Percentiles rank a stretch among this genome's conserved stretches.
These are phyloP conservation scores for Xylogone sp. DNA, from an alignment of 2,329 filamentous ascomycete species.

Conservation along the genomic window DNA sequence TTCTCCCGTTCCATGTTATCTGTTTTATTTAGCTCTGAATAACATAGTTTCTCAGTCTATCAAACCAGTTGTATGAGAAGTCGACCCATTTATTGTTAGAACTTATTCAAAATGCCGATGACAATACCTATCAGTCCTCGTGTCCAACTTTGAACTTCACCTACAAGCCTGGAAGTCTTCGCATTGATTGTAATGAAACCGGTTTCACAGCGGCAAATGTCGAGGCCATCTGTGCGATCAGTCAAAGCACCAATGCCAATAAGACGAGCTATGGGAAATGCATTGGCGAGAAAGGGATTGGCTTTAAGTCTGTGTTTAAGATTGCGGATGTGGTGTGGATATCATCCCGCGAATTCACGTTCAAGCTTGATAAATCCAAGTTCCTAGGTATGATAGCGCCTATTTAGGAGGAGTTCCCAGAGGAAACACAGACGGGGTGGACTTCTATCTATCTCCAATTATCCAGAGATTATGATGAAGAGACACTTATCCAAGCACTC, in stretches of 20 bases:
- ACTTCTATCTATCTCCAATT: no score
- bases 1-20: no score
- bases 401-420: slow-evolving; percentile 5
- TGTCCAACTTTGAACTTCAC: slow-evolving; percentile 32
- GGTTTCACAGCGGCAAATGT: slow-evolving; percentile 41
- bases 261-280: slow-evolving; percentile 20
- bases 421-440: no score
- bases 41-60: no score
- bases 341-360: slow-evolving; percentile 26
- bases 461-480: no score
- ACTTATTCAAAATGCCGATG: slow-evolving; percentile 51
- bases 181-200: slow-evolving; percentile 42
- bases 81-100: slow-evolving; percentile 50
- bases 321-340: slow-evolving; percentile 32
- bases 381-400: no score
- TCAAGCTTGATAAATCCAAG: slow-evolving; percentile 20
- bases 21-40: no score
- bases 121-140: slow-evolving; percentile 36
- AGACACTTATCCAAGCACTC: no score
- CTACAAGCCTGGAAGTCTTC: slow-evolving; percentile 25
- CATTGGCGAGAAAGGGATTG: slow-evolving; percentile 34
- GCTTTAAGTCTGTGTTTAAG: slow-evolving; percentile 33
- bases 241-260: slow-evolving; percentile 40
- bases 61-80: no score
- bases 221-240: slow-evolving; percentile 41